phyloP scores from a whole-genome alignment of 352 stramenopile species.

The Phytophthora melonis region DNA sequence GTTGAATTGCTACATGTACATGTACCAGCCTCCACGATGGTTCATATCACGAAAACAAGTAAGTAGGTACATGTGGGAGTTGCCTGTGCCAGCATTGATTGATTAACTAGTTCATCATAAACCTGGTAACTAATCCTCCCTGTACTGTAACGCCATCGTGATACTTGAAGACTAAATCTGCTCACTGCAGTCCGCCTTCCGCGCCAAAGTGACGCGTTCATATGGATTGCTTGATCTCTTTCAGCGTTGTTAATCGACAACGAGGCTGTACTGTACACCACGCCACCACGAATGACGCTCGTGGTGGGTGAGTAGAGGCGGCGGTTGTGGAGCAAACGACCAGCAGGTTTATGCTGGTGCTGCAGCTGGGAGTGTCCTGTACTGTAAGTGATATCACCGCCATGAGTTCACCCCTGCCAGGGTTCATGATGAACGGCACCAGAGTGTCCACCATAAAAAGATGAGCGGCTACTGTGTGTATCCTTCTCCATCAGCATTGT shows the following conservation, averaged over 20 bases:
- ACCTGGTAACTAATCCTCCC: too few species aligned
- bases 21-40: too few species aligned
- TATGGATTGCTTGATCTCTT: neutral
- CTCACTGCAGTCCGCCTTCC: too few species aligned
- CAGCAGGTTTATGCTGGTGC: neutral
- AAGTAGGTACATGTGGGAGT: neutral
- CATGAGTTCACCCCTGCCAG: too few species aligned
- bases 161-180: neutral
- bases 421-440: too few species aligned
- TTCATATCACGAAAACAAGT: too few species aligned
- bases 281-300: neutral
- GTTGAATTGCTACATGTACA: slow-evolving; percentile 18
- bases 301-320: slow-evolving; percentile 12
- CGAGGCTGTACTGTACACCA: neutral
- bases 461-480: neutral
- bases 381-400: too few species aligned
- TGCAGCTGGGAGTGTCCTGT: neutral
- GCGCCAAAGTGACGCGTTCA: neutral
- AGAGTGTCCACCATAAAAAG: neutral
- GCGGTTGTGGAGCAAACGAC: neutral
- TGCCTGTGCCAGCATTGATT: neutral
- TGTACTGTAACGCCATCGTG: neutral
- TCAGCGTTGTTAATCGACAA: neutral
- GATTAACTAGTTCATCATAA: neutral
- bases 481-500: too few species aligned